Conservation (phyloP, 768 basidiomycete species). For the Melanogaster broomeanus region DNA sequence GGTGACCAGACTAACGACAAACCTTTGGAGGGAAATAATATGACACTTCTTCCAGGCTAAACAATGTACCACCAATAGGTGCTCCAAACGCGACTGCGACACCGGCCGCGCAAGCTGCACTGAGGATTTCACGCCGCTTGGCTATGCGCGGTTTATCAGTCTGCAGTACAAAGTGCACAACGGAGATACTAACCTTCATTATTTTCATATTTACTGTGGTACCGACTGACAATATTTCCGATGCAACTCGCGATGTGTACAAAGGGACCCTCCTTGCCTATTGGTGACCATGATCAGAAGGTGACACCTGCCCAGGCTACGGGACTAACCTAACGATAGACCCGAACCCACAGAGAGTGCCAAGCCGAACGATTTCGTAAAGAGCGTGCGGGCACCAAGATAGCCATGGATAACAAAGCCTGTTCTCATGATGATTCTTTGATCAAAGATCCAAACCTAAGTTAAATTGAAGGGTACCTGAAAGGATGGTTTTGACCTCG, state of each 20-base stretch:
- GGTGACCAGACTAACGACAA: neutral
- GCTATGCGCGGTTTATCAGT: conserved; percentile 43
- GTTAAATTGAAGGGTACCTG: conserved; percentile 45
- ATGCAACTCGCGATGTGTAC: conserved; percentile 93
- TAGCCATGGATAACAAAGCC: conserved; percentile 98
- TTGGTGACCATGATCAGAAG: neutral
- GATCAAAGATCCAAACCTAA: conserved; percentile 15
- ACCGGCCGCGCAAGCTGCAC: conserved; percentile 95
- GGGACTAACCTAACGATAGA: conserved; percentile 66
- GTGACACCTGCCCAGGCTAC: conserved; percentile 4
- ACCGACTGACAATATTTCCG: conserved; percentile 90
- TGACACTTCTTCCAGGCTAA: conserved; percentile 93
- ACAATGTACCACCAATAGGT: conserved; percentile 90
- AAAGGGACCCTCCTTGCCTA: conserved; percentile 74
- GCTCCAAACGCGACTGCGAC: conserved; percentile 98
- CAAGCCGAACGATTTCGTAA: conserved; percentile 88
- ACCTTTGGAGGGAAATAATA: conserved; percentile 97
- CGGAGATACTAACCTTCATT: conserved; percentile 73
- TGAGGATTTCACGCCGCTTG: conserved; percentile 92
- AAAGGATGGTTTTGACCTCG: conserved; percentile 93
- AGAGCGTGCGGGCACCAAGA: conserved; percentile 85
- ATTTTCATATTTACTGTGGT: conserved; percentile 86
- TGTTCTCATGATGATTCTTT: conserved; percentile 18
- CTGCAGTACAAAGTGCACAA: too few relatives aligned
- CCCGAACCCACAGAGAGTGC: conserved; percentile 93